Conservation (phyloP, 2,329 filamentous ascomycete species). For the Colletotrichum liriopes region DNA sequence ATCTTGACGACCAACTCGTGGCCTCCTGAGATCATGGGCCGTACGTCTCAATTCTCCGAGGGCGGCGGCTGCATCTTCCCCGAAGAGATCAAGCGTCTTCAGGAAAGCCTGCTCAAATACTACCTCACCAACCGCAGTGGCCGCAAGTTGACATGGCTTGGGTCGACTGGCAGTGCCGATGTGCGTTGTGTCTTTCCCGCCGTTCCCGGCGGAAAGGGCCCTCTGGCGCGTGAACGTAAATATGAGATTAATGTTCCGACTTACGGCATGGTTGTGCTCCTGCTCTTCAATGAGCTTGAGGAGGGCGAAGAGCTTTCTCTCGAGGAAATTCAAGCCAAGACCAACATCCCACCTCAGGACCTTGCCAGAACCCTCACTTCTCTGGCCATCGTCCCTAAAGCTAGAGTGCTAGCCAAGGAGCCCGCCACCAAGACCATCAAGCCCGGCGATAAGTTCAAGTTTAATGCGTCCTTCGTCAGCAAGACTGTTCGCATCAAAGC, state of each 20-base stretch:
- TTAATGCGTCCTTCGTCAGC: conserved; percentile 86
- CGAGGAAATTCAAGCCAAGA: conserved; percentile 87
- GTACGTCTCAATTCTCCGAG: conserved; percentile 66
- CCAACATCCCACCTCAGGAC: conserved; percentile 83
- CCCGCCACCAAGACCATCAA: conserved; percentile 85
- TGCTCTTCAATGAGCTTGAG: conserved; percentile 88
- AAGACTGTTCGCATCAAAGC: conserved; percentile 92
- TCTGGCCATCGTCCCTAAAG: conserved; percentile 87
- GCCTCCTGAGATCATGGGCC: conserved; percentile 90
- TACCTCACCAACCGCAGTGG: conserved; percentile 92
- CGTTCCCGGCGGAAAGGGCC: conserved; percentile 77
- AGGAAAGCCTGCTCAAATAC: conserved; percentile 89
- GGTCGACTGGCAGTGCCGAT: conserved; percentile 83
- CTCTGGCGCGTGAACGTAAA: conserved; percentile 75
- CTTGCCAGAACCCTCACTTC: conserved; percentile 85
- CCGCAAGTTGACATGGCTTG: conserved; percentile 87
- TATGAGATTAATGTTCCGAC: conserved; percentile 96
- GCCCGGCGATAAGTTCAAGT: conserved; percentile 82
- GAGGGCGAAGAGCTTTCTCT: conserved; percentile 68
- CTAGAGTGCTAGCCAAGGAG: conserved; percentile 84
- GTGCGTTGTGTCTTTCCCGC: conserved; percentile 84
- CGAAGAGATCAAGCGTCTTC: conserved; percentile 79
- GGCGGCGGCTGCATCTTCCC: conserved; percentile 79
- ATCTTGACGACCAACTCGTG: conserved; percentile 95
- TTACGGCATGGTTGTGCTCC: conserved; percentile 89